Conservation (phyloP, 2,329 filamentous ascomycete species). For the Ophioceras dolichostomum region DNA sequence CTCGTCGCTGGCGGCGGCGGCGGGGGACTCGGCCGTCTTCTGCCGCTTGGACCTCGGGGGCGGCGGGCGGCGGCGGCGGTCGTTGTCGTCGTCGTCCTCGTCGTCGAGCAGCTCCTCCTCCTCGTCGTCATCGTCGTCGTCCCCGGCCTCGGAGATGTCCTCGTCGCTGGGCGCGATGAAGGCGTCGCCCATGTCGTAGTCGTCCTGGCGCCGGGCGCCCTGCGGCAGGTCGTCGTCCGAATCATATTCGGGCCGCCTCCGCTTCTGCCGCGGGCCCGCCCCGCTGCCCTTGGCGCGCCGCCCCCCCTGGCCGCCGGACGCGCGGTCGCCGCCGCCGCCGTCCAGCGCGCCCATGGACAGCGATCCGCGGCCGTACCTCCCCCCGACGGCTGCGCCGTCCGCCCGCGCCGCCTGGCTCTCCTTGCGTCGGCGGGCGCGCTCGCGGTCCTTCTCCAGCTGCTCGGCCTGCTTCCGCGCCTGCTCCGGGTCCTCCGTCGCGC, state of each 20-base stretch:
- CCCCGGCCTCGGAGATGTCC: slow-evolving; percentile 45
- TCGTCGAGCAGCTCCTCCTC: slow-evolving; percentile 45
- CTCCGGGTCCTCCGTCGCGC: slow-evolving; percentile 62
- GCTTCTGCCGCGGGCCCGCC: slow-evolving; percentile 32
- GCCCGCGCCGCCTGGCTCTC: slow-evolving; percentile 57
- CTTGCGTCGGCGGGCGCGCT: slow-evolving; percentile 51
- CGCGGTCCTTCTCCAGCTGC: slow-evolving; percentile 59
- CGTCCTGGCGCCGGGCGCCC: slow-evolving; percentile 50
- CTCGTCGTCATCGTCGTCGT: slow-evolving; percentile 46
- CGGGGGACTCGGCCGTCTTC: slow-evolving; percentile 31
- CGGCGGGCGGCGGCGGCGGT: too few species aligned
- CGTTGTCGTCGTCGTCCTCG: slow-evolving; percentile 43
- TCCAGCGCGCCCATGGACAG: slow-evolving; percentile 61
- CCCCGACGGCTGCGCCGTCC: slow-evolving; percentile 39
- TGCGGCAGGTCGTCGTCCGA: slow-evolving; percentile 62
- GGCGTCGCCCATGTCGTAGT: slow-evolving; percentile 70
- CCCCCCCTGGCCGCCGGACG: slow-evolving; percentile 30
- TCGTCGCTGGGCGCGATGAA: slow-evolving; percentile 69
- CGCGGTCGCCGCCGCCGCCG: slow-evolving; percentile 41
- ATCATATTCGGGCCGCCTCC: slow-evolving; percentile 54
- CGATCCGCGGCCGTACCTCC: slow-evolving; percentile 30
- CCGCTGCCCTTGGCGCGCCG: slow-evolving; percentile 38
- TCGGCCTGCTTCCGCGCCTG: slow-evolving; percentile 63
- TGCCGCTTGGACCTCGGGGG: slow-evolving; percentile 34
- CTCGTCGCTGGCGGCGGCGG: too few species aligned